Evolutionary conservation across 2,329 filamentous ascomycete genomes (phyloP), one percentile per base, ranked within the genome.

Genomic region (Cladosporium austrohemisphaericum): DNA sequence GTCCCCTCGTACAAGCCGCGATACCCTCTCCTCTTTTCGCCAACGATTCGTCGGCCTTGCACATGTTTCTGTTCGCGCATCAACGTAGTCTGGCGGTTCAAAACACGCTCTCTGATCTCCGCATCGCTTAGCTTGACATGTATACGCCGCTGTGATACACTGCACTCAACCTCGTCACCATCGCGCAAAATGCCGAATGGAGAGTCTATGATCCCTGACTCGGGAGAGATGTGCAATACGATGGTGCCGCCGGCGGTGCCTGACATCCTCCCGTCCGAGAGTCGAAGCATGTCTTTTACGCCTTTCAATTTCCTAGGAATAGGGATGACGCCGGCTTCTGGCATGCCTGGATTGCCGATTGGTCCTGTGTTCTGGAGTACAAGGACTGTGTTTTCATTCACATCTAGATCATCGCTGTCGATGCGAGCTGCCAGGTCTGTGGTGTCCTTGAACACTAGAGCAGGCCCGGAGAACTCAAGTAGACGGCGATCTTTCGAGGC

Each of bases 1-100:
- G 70, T 71, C 4, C 77, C 67, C 70, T 80, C 73, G 58, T 82
- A 84, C 43, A 84, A 57, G 0, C 79, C 80, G 1, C 77, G 66
- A 63, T 84, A 84, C 0, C 80, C 81, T 55, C 80, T 71, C 56
- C 67, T 72, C 3, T 51, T 60, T 35, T 37, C 52, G 44, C 60
- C 56, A 10, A 50, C 55, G 28, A 59, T 52, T 37, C 61, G 58
- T 13, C 61, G 53, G 10, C 62, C 61, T 52, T 60, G 41, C 32
- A 60, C 56, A 25, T 59, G 52, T 33, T 65, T 57, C 8, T 53
- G 26, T 7, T n/a, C 35, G 37, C 57, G 59, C 48, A 63, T 49
- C 13, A 41, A 18, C 14, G 13, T 18, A 10, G 16, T 20, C 13
- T 8, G 25, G 3, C 63, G 60, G 45, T 64, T 55, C 16, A 58